Base-by-base conservation (phyloP, 2,329 filamentous ascomycete genomes). In the Thelonectria rubi region DNA sequence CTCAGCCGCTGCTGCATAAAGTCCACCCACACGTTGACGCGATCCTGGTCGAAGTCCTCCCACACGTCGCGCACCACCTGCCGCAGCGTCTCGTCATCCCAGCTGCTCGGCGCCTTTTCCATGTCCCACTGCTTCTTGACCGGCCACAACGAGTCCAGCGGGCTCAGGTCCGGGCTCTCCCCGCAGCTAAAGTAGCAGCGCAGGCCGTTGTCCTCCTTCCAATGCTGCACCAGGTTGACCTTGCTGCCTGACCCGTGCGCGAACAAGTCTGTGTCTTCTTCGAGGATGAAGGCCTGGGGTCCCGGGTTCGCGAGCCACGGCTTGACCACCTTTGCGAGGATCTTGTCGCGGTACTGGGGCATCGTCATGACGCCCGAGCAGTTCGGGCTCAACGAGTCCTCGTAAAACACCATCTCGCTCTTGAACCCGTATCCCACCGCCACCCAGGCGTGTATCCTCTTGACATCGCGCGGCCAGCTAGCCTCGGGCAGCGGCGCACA, bases 331-430 rank as follows among this genome's bases (percentile, higher is more conserved):
- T 72, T 73, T 43, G 74, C 72, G 12, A 78, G 73, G 5, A 78
- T 66, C 59, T 73, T 74, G 53, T 75, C 72, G 26, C 70, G 68
- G 65, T 78, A 78, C 45, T 74, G 73, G n/a, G 69, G 52, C 75
- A 77, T 75, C 47, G 66, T 71, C 67, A 78, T 72, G 45, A 68
- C 58, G 20, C 76, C 76, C 1, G 68, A 62, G 21, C 64, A 67
- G 62, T 75, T 77, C 40, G 75, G 69, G 48, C 66, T 75, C 9
- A 75, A 76, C 14, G 73, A 73, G 10, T 75, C 71, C 40, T 78
- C 76, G 66, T 78, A 78, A 32, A 78, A 78, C 15, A 78, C 62
- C 1, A 76, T 70, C 20, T 77, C 76, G 63, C 74, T 77, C 65
- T 77, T 78, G 67, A 77, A 78, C 0, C 70, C 73, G 63, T 76